Percentiles rank a stretch among this genome's conserved stretches.
Evolutionary conservation across 768 basidiomycete species (phyloP).

Genomic region (Xerocomellus amylosporus): DNA sequence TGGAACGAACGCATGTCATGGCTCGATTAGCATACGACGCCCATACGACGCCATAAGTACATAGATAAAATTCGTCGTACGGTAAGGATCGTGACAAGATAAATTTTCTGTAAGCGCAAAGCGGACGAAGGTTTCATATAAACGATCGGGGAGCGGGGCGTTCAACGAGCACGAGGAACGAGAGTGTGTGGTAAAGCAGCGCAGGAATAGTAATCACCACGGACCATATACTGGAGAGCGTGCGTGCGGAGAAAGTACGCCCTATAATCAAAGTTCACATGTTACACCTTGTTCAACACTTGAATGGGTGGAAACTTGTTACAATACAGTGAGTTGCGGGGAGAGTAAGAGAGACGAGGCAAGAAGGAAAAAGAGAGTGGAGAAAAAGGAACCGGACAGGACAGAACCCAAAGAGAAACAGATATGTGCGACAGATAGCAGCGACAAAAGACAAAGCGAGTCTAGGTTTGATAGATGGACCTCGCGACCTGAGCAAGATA

Average conservation of each 20-base stretch:
- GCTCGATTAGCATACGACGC: slow-evolving; percentile 39
- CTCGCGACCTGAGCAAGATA: slow-evolving; percentile 58
- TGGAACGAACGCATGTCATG: slow-evolving; percentile 51
- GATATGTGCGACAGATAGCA: slow-evolving; percentile 82
- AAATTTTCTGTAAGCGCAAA: slow-evolving; percentile 13
- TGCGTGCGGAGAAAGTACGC: slow-evolving; percentile 16
- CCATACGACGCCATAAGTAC: slow-evolving; percentile 17
- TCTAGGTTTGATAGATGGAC: slow-evolving; percentile 78
- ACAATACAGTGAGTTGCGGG: slow-evolving; percentile 79
- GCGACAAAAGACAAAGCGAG: slow-evolving; percentile 54
- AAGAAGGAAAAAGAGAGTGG: slow-evolving; percentile 7
- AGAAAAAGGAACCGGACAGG: slow-evolving; percentile 15
- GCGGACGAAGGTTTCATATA: slow-evolving; percentile 15
- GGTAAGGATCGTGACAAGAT: slow-evolving; percentile 30
- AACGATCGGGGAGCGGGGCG: slow-evolving; percentile 12
- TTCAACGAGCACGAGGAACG: slow-evolving; percentile 11
- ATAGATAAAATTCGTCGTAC: slow-evolving; percentile 27
- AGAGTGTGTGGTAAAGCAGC: slow-evolving; percentile 11
- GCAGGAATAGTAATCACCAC: slow-evolving; percentile 14
- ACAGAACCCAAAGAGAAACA: slow-evolving; percentile 61
- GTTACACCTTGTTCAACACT: slow-evolving; percentile 57
- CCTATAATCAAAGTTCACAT: slow-evolving; percentile 45
- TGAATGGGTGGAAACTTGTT: slow-evolving; percentile 54
- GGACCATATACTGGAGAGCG: slow-evolving; percentile 11
- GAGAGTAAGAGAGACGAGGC: slow-evolving; percentile 28